These are phyloP conservation scores for Penicillium psychrofluorescens DNA, from an alignment of 495 filamentous ascomycete species.

Conservation along the genomic window DNA sequence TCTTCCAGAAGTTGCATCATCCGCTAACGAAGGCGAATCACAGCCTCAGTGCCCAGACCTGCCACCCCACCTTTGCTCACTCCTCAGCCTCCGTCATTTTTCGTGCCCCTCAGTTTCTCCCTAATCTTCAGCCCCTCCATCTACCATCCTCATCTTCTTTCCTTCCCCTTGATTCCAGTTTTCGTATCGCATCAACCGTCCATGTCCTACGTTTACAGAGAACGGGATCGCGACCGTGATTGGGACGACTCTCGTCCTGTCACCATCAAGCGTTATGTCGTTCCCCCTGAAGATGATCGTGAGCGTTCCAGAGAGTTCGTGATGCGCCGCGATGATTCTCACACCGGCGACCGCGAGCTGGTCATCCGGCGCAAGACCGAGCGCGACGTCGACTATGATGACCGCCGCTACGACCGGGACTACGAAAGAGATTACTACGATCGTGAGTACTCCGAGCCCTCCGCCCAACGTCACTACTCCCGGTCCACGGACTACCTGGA, in stretches of 20 bases:
- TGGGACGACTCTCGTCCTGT: constrained; percentile 36
- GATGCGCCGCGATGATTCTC: constrained; percentile 31
- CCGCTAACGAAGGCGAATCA: constrained; percentile 3
- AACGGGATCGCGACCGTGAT: constrained; percentile 37
- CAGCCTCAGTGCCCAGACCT: not conserved
- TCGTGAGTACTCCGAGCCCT: constrained; percentile 35
- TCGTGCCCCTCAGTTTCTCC: not conserved
- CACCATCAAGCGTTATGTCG: constrained; percentile 45
- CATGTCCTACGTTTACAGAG: constrained; percentile 42
- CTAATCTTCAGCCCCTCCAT: not conserved
- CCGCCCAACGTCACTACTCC: constrained; percentile 54
- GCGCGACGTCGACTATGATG: constrained; percentile 30
- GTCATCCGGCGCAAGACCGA: constrained; percentile 45
- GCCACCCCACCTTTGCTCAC: no score
- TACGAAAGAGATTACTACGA: constrained; percentile 55
- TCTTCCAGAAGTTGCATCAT: no score
- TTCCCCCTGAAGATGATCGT: constrained; percentile 38
- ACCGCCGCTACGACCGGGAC: constrained; percentile 33
- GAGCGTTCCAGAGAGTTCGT: constrained; percentile 21
- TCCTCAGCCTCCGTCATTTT: constrained; percentile 5
- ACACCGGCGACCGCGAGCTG: constrained; percentile 32
- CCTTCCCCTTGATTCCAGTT: not conserved
- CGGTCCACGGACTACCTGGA: constrained; percentile 63
- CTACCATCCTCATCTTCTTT: constrained; percentile 2
- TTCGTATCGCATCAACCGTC: constrained; percentile 2